Conservation (phyloP, 768 basidiomycete genomes). For the Mycena epipterygia region DNA sequence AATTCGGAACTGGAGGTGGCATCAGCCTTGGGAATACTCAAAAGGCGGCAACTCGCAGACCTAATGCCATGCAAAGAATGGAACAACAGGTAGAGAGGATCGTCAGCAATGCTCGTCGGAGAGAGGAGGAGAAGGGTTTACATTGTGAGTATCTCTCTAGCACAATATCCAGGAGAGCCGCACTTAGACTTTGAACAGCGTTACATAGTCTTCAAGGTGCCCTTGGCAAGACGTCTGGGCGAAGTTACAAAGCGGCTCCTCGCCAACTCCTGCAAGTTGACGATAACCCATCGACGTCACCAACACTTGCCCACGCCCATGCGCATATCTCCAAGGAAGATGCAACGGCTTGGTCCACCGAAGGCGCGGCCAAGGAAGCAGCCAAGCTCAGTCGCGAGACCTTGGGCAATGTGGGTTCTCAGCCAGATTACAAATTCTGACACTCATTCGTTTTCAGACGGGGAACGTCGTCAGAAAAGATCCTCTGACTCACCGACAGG, state of each 20-base stretch:
- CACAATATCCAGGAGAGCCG: not conserved
- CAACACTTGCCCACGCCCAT: constrained; percentile 60
- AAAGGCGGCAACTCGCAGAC: constrained; percentile 76
- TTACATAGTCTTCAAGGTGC: constrained; percentile 90
- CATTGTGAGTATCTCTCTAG: constrained; percentile 59
- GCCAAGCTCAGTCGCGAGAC: constrained; percentile 82
- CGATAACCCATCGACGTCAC: constrained; percentile 59
- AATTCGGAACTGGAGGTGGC: constrained; percentile 86
- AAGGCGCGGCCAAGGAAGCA: constrained; percentile 78
- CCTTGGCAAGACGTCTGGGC: constrained; percentile 92
- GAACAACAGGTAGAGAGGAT: constrained; percentile 96
- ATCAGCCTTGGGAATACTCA: constrained; percentile 86
- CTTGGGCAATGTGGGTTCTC: constrained; percentile 66
- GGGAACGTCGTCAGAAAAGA: constrained; percentile 74
- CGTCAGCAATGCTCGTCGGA: constrained; percentile 89
- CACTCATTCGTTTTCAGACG: constrained; percentile 54
- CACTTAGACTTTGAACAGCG: constrained; percentile 53
- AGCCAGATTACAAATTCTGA: not conserved
- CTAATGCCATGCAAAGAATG: constrained; percentile 93
- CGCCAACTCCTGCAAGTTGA: constrained; percentile 95
- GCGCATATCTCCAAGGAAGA: constrained; percentile 71
- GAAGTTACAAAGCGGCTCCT: constrained; percentile 97
- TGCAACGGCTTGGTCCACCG: constrained; percentile 51
- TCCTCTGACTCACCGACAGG: constrained; percentile 84
- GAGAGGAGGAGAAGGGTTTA: constrained; percentile 87